A percentile compares a stretch with the other conserved stretches of the same genome.
These are phyloP conservation scores for Neostapfia colusana DNA, from an alignment of 176 grass and related monocot genomes.

Conservation along the genomic window DNA sequence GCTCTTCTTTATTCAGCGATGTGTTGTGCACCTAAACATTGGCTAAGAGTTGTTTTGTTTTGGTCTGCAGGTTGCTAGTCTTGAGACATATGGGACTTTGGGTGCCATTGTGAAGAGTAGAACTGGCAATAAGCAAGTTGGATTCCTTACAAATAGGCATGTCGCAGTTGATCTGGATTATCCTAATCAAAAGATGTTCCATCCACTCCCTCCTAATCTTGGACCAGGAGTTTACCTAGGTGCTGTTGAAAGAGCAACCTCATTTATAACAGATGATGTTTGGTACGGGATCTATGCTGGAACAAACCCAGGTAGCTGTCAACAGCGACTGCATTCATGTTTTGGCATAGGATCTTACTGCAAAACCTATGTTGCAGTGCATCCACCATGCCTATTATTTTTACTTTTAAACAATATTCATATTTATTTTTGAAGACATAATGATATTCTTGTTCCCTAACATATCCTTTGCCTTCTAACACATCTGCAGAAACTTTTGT, in stretches of 20 bases:
- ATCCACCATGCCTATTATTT: background rate
- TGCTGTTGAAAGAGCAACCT: conserved; percentile 89
- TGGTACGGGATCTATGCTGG: conserved; percentile 94
- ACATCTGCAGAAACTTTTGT: conserved; percentile 86
- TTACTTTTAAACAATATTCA: background rate
- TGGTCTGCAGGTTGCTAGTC: conserved; percentile 78
- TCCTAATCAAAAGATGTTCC: conserved; percentile 99
- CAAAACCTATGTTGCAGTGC: background rate
- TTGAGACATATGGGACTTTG: conserved; percentile 91
- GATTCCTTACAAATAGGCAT: conserved; percentile 91
- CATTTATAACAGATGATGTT: conserved; percentile 98
- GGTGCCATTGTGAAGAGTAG: conserved; percentile 94
- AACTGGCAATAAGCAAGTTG: conserved; percentile 91
- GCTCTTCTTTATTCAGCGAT: background rate
- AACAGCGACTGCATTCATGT: background rate
- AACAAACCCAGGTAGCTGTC: conserved; percentile 77
- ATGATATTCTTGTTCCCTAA: conserved; percentile 27
- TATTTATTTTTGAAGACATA: background rate
- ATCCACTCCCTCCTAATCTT: conserved; percentile 95
- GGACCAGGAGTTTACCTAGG: conserved; percentile 97
- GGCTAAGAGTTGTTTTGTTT: conserved; percentile 11
- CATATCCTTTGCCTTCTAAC: conserved; percentile 37
- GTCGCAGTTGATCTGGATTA: conserved; percentile 96
- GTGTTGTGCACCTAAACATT: background rate
- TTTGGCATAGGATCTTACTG: background rate